These are phyloP conservation scores for Dryadomyces sulphureus DNA, from an alignment of 2,329 filamentous ascomycete genomes.

Conservation along the genomic window DNA sequence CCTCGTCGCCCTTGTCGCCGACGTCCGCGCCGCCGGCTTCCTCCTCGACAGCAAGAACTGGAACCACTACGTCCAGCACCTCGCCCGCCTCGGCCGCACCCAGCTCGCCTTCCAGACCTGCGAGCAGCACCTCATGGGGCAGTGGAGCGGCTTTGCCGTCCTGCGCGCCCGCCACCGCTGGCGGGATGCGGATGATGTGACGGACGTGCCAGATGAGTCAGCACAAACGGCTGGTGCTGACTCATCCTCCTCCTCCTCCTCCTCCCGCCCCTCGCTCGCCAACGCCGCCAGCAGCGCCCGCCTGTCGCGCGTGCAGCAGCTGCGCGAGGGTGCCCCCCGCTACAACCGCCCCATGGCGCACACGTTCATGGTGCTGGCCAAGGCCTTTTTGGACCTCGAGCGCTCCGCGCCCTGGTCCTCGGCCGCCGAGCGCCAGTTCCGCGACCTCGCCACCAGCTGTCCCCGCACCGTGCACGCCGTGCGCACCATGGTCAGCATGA, in stretches of 20 bases:
- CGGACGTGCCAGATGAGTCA: not conserved
- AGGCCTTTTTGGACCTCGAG: constrained; percentile 34
- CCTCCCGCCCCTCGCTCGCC: not conserved
- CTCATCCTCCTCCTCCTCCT: not conserved
- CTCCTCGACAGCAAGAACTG: constrained; percentile 61
- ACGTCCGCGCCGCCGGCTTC: constrained; percentile 53
- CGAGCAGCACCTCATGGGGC: constrained; percentile 63
- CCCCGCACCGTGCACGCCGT: constrained; percentile 27
- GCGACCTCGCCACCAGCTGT: constrained; percentile 23
- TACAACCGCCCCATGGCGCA: constrained; percentile 25
- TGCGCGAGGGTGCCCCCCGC: constrained; percentile 22
- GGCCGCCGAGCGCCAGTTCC: constrained; percentile 24
- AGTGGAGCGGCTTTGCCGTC: constrained; percentile 58
- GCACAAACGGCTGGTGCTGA: too few relatives aligned
- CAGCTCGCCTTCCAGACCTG: constrained; percentile 58
- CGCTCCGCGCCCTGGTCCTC: constrained; percentile 32
- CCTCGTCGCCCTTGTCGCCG: constrained; percentile 34
- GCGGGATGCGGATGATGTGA: not conserved
- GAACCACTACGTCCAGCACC: constrained; percentile 60
- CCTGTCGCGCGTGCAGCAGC: constrained; percentile 14
- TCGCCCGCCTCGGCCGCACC: constrained; percentile 44
- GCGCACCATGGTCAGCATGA: constrained; percentile 12
- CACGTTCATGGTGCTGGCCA: constrained; percentile 33
- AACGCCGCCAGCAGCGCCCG: not conserved
- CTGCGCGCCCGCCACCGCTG: constrained; percentile 12